These are phyloP conservation scores for Excoecaria agallocha DNA, from an alignment of 345 rosid genomes.

Conservation along the genomic window DNA sequence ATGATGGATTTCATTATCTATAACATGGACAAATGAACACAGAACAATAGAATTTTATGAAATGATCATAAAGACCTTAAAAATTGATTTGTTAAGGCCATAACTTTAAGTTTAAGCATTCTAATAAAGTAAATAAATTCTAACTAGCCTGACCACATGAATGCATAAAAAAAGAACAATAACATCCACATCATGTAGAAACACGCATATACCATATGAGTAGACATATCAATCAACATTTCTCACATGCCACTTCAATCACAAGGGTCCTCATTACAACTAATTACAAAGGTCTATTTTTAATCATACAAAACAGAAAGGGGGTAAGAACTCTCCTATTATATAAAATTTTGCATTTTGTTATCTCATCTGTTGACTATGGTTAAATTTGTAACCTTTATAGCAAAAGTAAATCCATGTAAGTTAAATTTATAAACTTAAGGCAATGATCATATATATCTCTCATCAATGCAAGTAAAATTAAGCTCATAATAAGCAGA, in stretches of 20 bases:
- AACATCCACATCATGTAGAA: slow-evolving; percentile 1
- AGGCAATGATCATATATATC: not conserved
- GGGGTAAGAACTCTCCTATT: too few species aligned
- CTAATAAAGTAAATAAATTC: not conserved
- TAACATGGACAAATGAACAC: slow-evolving; percentile 1
- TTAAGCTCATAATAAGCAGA: not conserved
- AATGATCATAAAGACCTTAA: not conserved
- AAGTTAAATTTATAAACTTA: too few species aligned
- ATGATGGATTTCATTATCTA: slow-evolving; percentile 10
- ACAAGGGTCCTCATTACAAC: not conserved
- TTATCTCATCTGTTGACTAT: not conserved
- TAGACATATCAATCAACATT: slow-evolving; percentile 6
- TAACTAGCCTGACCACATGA: slow-evolving; percentile 22
- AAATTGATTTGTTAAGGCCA: too few species aligned
- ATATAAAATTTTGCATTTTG: too few species aligned
- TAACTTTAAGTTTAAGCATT: slow-evolving; percentile 1
- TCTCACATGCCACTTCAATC: slow-evolving; percentile 10
- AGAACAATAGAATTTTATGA: not conserved
- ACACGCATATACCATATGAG: not conserved
- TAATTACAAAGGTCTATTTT: not conserved
- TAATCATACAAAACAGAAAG: not conserved
- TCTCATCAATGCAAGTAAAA: not conserved
- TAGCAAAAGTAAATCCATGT: not conserved
- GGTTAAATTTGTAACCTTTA: not conserved
- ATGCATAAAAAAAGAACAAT: not conserved